Conservation (phyloP, 495 filamentous ascomycete genomes). For the Daldinia bambusicola region DNA sequence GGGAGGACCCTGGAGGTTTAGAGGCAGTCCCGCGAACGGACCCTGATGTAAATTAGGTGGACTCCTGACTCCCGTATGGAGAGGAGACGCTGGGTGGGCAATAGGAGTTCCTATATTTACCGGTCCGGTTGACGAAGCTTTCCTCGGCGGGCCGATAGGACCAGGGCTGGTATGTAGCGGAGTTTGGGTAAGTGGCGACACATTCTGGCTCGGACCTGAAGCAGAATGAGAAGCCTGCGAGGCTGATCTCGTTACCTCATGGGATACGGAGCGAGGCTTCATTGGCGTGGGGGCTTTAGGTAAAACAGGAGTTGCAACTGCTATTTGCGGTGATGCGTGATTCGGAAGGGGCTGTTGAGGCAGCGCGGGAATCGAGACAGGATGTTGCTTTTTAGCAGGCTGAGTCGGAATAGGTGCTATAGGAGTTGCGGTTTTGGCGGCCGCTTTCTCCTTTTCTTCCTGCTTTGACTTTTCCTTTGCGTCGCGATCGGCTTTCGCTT, state of each 20-base stretch:
- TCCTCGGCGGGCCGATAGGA: slow-evolving; percentile 59
- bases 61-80: slow-evolving; percentile 52
- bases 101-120: slow-evolving; percentile 24
- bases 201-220: slow-evolving; percentile 68
- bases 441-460: slow-evolving; percentile 62
- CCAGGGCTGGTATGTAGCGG: slow-evolving; percentile 67
- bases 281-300: slow-evolving; percentile 85
- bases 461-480: slow-evolving; percentile 63
- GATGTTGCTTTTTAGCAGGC: slow-evolving; percentile 60
- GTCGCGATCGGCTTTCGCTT: slow-evolving; percentile 59
- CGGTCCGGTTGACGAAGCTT: slow-evolving; percentile 50
- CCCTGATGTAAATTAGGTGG: slow-evolving; percentile 59
- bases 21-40: slow-evolving; percentile 50
- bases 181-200: slow-evolving; percentile 69
- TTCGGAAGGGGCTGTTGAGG: slow-evolving; percentile 54
- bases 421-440: slow-evolving; percentile 52
- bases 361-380: slow-evolving; percentile 64
- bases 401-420: slow-evolving; percentile 55
- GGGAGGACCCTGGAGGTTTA: slow-evolving; percentile 64
- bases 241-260: slow-evolving; percentile 79
- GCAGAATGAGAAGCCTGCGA: slow-evolving; percentile 68
- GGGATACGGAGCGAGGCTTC: slow-evolving; percentile 78
- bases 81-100: slow-evolving; percentile 53
- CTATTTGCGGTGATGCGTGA: slow-evolving; percentile 79
- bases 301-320: slow-evolving; percentile 80